phyloP scores from a whole-genome alignment of 2,329 filamentous ascomycete genomes.

The Lizonia empirigonia region DNA sequence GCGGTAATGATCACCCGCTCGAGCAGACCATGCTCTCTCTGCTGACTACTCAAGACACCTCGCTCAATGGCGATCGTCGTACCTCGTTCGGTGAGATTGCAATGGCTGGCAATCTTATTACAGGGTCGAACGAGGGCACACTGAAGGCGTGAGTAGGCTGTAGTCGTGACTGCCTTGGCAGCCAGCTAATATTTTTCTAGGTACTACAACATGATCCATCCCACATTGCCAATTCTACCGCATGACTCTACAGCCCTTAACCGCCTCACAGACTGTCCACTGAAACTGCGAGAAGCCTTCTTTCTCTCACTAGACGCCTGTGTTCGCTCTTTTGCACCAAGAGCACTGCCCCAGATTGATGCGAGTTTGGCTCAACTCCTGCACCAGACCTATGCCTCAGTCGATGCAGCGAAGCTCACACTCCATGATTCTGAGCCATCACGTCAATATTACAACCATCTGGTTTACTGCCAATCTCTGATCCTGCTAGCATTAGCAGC shows the following conservation, averaged over 20 bases:
- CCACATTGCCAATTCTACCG: slow-evolving; percentile 42
- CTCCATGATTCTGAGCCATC: slow-evolving; percentile 35
- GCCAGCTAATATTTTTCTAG: slow-evolving; percentile 28
- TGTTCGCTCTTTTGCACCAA: slow-evolving; percentile 40
- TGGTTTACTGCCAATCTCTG: slow-evolving; percentile 44
- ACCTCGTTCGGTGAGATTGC: slow-evolving; percentile 45
- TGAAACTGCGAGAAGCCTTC: slow-evolving; percentile 45
- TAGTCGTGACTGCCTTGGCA: too few species aligned
- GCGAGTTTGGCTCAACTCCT: slow-evolving; percentile 35
- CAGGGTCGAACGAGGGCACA: slow-evolving; percentile 41
- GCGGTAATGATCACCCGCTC: slow-evolving; percentile 36
- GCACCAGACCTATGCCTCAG: slow-evolving; percentile 35
- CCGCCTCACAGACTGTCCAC: slow-evolving; percentile 42
- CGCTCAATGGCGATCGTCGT: slow-evolving; percentile 42
- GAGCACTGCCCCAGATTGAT: slow-evolving; percentile 35
- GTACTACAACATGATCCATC: slow-evolving; percentile 46
- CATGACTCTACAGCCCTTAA: slow-evolving; percentile 41
- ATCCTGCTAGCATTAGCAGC: slow-evolving; percentile 41
- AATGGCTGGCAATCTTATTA: slow-evolving; percentile 42
- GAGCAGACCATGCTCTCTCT: slow-evolving; percentile 25
- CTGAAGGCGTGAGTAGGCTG: slow-evolving; percentile 41
- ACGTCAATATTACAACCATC: slow-evolving; percentile 39
- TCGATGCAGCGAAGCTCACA: slow-evolving; percentile 38
- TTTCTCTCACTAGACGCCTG: slow-evolving; percentile 43
- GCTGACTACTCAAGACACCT: slow-evolving; percentile 38